A percentile compares a stretch with the other conserved stretches of the same genome.
These are phyloP conservation scores for Talaromyces sp. DNA, from an alignment of 2,329 filamentous ascomycete species.

Conservation along the genomic window DNA sequence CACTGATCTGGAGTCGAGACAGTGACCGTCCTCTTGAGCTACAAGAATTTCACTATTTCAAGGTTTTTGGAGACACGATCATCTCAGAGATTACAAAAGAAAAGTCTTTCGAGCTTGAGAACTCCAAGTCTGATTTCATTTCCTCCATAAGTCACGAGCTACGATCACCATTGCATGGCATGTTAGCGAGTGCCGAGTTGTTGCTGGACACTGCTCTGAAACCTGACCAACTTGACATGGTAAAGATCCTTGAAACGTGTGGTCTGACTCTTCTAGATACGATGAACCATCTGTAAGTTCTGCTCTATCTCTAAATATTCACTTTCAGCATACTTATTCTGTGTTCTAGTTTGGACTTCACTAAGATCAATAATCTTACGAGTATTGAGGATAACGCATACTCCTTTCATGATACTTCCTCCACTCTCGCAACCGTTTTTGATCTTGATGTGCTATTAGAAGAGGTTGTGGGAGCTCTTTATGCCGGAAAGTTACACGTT, in stretches of 20 bases:
- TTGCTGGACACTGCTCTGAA: constrained; percentile 45
- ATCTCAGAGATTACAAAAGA: constrained; percentile 35
- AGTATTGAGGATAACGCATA: not conserved
- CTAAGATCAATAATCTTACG: constrained; percentile 2
- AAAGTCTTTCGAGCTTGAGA: constrained; percentile 37
- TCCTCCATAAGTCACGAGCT: constrained; percentile 54
- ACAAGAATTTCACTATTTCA: constrained; percentile 35
- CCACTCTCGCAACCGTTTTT: constrained; percentile 31
- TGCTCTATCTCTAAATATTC: not conserved
- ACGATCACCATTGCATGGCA: constrained; percentile 47
- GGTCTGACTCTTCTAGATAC: constrained; percentile 53
- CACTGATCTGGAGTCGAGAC: constrained; percentile 29
- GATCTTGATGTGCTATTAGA: constrained; percentile 32
- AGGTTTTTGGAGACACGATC: constrained; percentile 34
- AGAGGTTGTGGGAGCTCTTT: constrained; percentile 29
- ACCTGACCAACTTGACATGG: constrained; percentile 42
- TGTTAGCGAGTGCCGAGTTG: constrained; percentile 51
- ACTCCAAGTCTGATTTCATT: constrained; percentile 53
- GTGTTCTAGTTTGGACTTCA: not conserved
- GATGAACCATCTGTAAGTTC: constrained; percentile 35
- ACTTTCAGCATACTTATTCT: not conserved
- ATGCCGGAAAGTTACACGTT: constrained; percentile 26
- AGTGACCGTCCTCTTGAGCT: constrained; percentile 22
- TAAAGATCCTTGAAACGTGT: constrained; percentile 50
- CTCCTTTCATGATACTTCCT: constrained; percentile 1